These are phyloP conservation scores for Xerophyta viscosa DNA, from an alignment of 106 monocot genomes.

Conservation along the genomic window DNA sequence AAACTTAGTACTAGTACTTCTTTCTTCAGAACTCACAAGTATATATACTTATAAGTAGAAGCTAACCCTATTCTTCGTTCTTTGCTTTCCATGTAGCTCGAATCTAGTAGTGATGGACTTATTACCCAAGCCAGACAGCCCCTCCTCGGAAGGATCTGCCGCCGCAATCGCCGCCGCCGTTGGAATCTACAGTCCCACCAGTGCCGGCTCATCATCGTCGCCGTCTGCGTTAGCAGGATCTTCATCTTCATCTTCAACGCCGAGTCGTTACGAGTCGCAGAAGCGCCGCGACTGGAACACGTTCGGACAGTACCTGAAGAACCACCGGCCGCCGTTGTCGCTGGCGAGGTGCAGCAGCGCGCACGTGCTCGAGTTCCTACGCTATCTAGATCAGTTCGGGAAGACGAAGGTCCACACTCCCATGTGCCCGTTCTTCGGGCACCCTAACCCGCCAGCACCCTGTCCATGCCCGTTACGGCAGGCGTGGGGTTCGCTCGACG, in stretches of 20 bases:
- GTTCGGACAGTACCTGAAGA: conserved; percentile 14
- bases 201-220: not conserved
- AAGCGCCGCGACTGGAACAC: conserved; percentile 17
- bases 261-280: conserved; percentile 11
- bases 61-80: too few relatives aligned
- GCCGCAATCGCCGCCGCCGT: too few relatives aligned
- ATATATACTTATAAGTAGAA: too few relatives aligned
- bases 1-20: too few relatives aligned
- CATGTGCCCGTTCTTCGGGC: conserved; percentile 10
- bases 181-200: not conserved
- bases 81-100: too few relatives aligned
- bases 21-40: too few relatives aligned
- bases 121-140: not conserved
- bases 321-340: conserved; percentile 9
- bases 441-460: conserved; percentile 12
- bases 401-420: conserved; percentile 13
- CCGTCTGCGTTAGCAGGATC: too few relatives aligned
- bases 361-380: conserved; percentile 10
- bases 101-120: conserved; percentile 1
- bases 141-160: not conserved
- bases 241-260: not conserved
- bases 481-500: conserved; percentile 10
- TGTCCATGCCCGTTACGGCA: conserved; percentile 9
- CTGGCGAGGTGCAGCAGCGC: conserved; percentile 11
- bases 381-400: conserved; percentile 11